Evolutionary conservation across 78 protist species (phyloP).

Genomic region (Salpingoeca rosetta): DNA sequence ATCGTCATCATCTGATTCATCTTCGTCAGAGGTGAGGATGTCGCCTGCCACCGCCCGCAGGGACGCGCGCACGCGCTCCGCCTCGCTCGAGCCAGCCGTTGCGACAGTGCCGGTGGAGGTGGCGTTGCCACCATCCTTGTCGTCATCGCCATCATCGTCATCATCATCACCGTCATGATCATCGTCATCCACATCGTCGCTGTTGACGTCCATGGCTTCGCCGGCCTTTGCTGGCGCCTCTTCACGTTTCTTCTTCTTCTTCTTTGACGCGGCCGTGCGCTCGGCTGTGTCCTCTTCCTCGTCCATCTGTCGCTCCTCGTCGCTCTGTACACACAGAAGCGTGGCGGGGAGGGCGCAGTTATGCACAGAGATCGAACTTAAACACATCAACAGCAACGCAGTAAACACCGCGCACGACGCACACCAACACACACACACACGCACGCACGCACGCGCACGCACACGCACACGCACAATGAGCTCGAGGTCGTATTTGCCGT

Average conservation of each 20-base stretch:
- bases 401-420: background rate
- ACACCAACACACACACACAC: background rate
- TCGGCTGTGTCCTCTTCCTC: too few species aligned
- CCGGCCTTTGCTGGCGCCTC: background rate
- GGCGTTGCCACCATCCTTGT: background rate
- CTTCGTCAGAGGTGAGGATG: background rate
- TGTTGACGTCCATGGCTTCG: background rate
- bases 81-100: background rate
- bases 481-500: background rate
- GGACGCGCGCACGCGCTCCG: background rate
- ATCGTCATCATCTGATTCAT: too few species aligned
- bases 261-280: too few species aligned
- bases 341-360: too few species aligned
- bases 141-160: background rate
- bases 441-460: background rate
- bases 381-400: background rate
- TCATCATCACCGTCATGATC: background rate
- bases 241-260: too few species aligned
- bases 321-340: too few species aligned
- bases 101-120: background rate
- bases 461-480: background rate
- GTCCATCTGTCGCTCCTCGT: too few species aligned
- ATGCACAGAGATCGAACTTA: too few species aligned
- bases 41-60: background rate
- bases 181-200: background rate